Base-by-base conservation (phyloP, 805 yeast species). In the Zygoascus flipseniorum region DNA sequence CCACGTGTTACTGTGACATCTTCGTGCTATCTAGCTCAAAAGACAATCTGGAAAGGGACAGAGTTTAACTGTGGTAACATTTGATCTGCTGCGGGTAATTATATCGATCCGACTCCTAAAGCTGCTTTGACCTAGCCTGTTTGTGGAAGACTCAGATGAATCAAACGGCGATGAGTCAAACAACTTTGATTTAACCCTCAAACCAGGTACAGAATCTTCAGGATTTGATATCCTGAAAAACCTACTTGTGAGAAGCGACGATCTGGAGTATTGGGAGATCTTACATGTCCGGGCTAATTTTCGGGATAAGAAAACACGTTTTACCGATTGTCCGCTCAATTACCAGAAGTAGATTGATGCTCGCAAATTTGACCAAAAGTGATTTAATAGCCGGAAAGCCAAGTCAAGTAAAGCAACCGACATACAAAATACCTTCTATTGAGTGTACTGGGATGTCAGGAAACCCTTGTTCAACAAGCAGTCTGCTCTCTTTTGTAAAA, bases 191-290 rank as follows among this genome's bases (percentile, higher is more conserved):
- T 39, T 58, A n/a, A 50, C 57, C 16, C 43, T 55, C 43, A 41
- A 52, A 49, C 54, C 56, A n/a, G 55, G 50, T 51, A 37, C 55
- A 20, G 52, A 58, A 31, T 19, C 62, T 31, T 31, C 51, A 4
- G 58, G 58, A 20, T 51, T 50, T 42, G 55, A 57, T 41, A 48
- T 58, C 31, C 63, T 80, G 18, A 90, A 90, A 20, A 87, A 82
- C 63, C 73, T 76, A 51, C 76, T 85, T 63, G 69, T 85, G 55
- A 73, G 85, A 54, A 74, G 77, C 42, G 83, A 77, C 64, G 85
- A 85, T 63, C 68, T 83, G 52, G 87, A 82, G 35, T 75, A 74
- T 58, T 66, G 67, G 47, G 70, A 76, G 59, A 69, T 83, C 31
- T 81, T 84, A 0, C 60, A 85, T 53, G 88, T 83, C 5, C 81